Conservation (phyloP, 225 moss, liverwort and hornwort species). For the Pseudoscleropodium purum region DNA sequence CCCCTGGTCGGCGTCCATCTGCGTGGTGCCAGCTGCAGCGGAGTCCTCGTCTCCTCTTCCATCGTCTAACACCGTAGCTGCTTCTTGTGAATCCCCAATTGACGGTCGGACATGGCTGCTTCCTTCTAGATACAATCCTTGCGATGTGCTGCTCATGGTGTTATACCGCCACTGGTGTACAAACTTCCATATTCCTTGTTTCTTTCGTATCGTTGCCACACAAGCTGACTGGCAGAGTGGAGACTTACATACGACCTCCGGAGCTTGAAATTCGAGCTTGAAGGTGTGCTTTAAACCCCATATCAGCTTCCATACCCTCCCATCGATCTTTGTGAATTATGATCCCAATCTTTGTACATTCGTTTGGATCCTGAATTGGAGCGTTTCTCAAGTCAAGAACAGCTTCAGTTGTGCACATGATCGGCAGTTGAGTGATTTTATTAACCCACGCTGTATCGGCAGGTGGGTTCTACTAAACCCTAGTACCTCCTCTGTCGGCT, state of each 20-base stretch:
- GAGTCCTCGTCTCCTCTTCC: slow-evolving; percentile 29
- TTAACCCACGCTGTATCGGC: neutral
- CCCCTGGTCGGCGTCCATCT: slow-evolving; percentile 23
- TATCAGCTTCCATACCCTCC: neutral
- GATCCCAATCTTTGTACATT: neutral
- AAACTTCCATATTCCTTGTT: slow-evolving; percentile 13
- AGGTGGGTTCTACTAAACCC: neutral
- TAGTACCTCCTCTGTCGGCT: neutral
- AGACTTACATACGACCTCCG: neutral
- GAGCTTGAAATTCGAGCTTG: neutral
- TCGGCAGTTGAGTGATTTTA: neutral
- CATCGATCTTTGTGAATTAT: neutral
- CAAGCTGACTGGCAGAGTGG: neutral
- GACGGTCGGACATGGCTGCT: slow-evolving; percentile 37
- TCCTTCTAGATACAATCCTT: slow-evolving; percentile 45
- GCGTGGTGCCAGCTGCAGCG: slow-evolving; percentile 6
- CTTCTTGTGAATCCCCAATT: slow-evolving; percentile 22
- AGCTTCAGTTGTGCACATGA: neutral
- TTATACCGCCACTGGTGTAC: slow-evolving; percentile 5
- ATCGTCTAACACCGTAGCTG: slow-evolving; percentile 7
- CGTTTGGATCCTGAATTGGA: neutral
- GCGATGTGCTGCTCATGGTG: slow-evolving; percentile 53
- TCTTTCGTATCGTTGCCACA: slow-evolving; percentile 7
- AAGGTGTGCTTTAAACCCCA: neutral
- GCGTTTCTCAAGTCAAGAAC: neutral